Conservation (phyloP, 139 green algal genomes). For the Picocystis salinarum region DNA sequence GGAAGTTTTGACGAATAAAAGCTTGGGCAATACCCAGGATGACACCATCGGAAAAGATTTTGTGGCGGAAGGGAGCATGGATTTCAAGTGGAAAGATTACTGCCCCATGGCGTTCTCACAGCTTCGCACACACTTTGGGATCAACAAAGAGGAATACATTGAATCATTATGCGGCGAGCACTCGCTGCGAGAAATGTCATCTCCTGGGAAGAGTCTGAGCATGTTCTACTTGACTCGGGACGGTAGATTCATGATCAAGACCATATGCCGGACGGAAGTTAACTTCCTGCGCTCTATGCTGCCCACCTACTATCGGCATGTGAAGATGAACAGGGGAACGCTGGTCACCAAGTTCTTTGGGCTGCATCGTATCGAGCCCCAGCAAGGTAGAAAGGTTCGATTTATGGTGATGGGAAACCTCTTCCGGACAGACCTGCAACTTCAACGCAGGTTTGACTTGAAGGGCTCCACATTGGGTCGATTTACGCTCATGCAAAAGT, state of each 20-base stretch:
- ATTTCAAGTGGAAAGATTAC: constrained; percentile 94
- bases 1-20: not conserved
- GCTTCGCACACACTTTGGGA: constrained; percentile 46
- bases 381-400: constrained; percentile 52
- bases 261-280: constrained; percentile 50
- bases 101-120: constrained; percentile 52
- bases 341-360: constrained; percentile 82
- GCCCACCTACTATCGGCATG: constrained; percentile 52
- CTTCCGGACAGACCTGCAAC: constrained; percentile 58
- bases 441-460: constrained; percentile 82
- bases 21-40: not conserved
- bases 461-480: constrained; percentile 74
- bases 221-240: constrained; percentile 73
- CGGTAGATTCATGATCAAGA: constrained; percentile 56
- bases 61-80: constrained; percentile 4
- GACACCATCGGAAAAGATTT: constrained; percentile 17
- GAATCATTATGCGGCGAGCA: constrained; percentile 50
- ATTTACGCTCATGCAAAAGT: constrained; percentile 7
- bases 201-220: constrained; percentile 64
- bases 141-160: constrained; percentile 60
- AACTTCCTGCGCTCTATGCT: constrained; percentile 55
- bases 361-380: constrained; percentile 57
- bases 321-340: constrained; percentile 35
- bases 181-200: constrained; percentile 72
- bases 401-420: constrained; percentile 95